phyloP scores from a whole-genome alignment of 352 stramenopile species.

The Pythium brachiatum region DNA sequence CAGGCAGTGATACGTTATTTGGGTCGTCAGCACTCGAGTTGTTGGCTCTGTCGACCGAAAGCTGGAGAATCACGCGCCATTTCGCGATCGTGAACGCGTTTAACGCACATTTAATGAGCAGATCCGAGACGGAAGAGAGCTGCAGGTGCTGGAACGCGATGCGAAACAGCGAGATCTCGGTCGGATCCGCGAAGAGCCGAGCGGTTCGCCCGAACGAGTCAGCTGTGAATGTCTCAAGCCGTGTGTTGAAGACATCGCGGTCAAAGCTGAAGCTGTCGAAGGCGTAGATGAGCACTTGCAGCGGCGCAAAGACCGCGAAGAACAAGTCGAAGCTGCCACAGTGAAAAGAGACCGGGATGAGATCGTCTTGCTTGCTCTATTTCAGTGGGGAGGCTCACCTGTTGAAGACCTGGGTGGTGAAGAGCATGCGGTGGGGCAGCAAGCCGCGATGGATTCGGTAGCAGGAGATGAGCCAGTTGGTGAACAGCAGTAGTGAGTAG shows the following conservation, averaged over 20 bases:
- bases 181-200: conserved; percentile 43
- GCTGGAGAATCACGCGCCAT: conserved; percentile 34
- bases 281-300: conserved; percentile 42
- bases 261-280: conserved; percentile 45
- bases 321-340: conserved; percentile 67
- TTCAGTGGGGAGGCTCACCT: not conserved
- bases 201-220: conserved; percentile 36
- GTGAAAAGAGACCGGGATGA: not conserved
- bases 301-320: conserved; percentile 54
- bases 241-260: conserved; percentile 33
- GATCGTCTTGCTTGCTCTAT: conserved; percentile 1
- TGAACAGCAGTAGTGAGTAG: not conserved
- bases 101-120: conserved; percentile 38
- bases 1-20: not conserved
- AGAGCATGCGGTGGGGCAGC: not conserved
- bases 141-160: conserved; percentile 47
- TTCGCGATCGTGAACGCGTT: conserved; percentile 42
- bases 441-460: conserved; percentile 2
- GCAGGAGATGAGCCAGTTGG: conserved; percentile 7
- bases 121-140: conserved; percentile 24
- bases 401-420: conserved; percentile 18
- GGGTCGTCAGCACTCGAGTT: too few relatives aligned
- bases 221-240: conserved; percentile 26
- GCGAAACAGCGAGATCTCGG: conserved; percentile 37
- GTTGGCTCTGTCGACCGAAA: not conserved